Percentiles rank a stretch among this genome's conserved stretches.
These are phyloP conservation scores for Larix kaempferi DNA, from an alignment of 75 land plant genomes.

Conservation along the genomic window DNA sequence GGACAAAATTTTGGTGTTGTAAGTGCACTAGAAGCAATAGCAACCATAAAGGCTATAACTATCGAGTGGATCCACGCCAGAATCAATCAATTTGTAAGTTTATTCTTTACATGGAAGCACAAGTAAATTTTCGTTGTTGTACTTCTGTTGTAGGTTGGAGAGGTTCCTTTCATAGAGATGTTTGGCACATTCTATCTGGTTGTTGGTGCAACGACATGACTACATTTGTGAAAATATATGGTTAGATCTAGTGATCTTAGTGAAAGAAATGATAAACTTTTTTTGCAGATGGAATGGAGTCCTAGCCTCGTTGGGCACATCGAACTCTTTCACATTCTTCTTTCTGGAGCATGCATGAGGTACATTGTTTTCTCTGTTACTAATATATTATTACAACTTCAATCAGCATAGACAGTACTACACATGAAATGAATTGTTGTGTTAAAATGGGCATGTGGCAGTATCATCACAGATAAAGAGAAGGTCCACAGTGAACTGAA, in stretches of 20 bases:
- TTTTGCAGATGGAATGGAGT: slow-evolving; percentile 85
- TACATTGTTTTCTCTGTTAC: background rate
- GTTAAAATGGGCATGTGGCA: slow-evolving; percentile 12
- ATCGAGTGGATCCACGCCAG: slow-evolving; percentile 60
- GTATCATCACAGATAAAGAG: slow-evolving; percentile 82
- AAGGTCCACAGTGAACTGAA: slow-evolving; percentile 84
- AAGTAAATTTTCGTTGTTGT: no score
- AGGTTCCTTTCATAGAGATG: slow-evolving; percentile 18
- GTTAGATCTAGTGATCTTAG: no score
- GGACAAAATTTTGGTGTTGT: slow-evolving; percentile 62
- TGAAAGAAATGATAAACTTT: no score
- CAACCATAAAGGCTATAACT: slow-evolving; percentile 58
- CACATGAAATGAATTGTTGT: background rate
- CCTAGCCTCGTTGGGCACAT: slow-evolving; percentile 98
- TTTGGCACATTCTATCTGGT: slow-evolving; percentile 24
- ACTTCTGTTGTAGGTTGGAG: slow-evolving; percentile 8
- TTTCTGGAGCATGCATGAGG: slow-evolving; percentile 94
- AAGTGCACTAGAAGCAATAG: slow-evolving; percentile 58
- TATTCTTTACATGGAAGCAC: background rate
- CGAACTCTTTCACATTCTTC: slow-evolving; percentile 86
- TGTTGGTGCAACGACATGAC: slow-evolving; percentile 21
- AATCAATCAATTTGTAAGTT: slow-evolving; percentile 47
- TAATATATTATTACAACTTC: background rate
- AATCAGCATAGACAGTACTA: background rate
- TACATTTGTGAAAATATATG: no score